Conservation (phyloP, 2,329 filamentous ascomycete genomes). For the Monosporascus sp. region DNA sequence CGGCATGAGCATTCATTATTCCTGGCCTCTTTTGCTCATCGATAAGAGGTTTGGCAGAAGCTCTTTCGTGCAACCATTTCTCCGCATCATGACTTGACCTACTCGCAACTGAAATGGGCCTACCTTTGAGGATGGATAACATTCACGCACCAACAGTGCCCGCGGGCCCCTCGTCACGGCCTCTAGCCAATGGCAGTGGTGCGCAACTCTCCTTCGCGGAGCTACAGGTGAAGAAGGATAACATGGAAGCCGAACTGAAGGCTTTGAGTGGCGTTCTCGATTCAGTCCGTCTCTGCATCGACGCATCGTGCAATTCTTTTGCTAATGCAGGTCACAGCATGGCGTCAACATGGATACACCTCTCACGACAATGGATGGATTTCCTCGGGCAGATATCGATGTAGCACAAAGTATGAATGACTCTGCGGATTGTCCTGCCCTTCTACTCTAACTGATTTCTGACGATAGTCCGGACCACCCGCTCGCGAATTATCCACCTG, state of each 20-base stretch:
- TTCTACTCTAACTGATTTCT: slow-evolving; percentile 7
- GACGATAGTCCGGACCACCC: slow-evolving; percentile 75
- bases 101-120: slow-evolving; percentile 20
- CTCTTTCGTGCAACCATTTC: background rate
- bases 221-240: slow-evolving; percentile 78
- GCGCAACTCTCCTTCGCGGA: slow-evolving; percentile 66
- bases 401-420: slow-evolving; percentile 74
- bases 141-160: slow-evolving; percentile 55
- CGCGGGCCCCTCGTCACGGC: slow-evolving; percentile 68
- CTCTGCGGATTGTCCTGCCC: background rate
- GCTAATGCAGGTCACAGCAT: slow-evolving; percentile 53
- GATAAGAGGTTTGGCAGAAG: no score
- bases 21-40: no score
- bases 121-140: slow-evolving; percentile 45
- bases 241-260: slow-evolving; percentile 79
- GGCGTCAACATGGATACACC: slow-evolving; percentile 87
- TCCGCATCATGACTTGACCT: slow-evolving; percentile 15
- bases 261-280: slow-evolving; percentile 82
- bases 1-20: background rate
- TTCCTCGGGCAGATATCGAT: slow-evolving; percentile 87
- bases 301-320: slow-evolving; percentile 3
- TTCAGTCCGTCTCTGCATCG: slow-evolving; percentile 54
- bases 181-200: slow-evolving; percentile 54
- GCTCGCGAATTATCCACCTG: slow-evolving; percentile 80
- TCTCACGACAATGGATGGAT: slow-evolving; percentile 84